Evolutionary conservation across 2,329 filamentous ascomycete species (phyloP).

Genomic region (Colletotrichum sojae): DNA sequence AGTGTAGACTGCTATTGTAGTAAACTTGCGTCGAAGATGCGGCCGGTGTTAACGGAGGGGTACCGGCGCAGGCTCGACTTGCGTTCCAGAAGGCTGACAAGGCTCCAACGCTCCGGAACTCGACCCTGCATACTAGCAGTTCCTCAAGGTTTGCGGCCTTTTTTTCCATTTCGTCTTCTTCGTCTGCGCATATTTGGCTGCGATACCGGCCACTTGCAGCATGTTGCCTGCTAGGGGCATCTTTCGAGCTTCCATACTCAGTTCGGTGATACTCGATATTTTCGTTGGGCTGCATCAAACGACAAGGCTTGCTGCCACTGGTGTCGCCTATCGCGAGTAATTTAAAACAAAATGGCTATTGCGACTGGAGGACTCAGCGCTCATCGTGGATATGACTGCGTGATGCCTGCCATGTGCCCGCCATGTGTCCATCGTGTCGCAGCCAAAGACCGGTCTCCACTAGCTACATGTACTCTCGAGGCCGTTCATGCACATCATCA

Average conservation of each 20-base stretch:
- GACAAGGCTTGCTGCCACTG: not conserved
- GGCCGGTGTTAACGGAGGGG: constrained; percentile 23
- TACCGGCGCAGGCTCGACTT: constrained; percentile 8
- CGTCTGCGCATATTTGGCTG: constrained; percentile 10
- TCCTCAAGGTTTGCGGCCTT: constrained; percentile 5
- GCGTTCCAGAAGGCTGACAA: constrained; percentile 35
- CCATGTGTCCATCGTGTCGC: not conserved
- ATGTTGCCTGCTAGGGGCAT: constrained; percentile 4
- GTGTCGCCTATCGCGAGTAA: constrained; percentile 9
- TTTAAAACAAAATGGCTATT: not conserved
- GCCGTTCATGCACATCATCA: constrained; percentile 31
- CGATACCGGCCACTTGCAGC: constrained; percentile 30
- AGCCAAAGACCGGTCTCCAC: not conserved
- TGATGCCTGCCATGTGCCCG: constrained; percentile 14
- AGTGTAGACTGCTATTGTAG: not conserved
- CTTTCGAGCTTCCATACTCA: constrained; percentile 16
- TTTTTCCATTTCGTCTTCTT: not conserved
- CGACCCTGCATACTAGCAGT: constrained; percentile 1
- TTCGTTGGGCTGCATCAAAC: not conserved
- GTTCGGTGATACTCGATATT: not conserved
- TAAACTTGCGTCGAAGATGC: constrained; percentile 15
- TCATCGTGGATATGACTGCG: not conserved
- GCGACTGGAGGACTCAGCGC: not conserved
- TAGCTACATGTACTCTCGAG: not conserved
- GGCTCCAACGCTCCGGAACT: constrained; percentile 13